Base-by-base conservation (phyloP, 345 rosid species). In the Mangifera indica region DNA sequence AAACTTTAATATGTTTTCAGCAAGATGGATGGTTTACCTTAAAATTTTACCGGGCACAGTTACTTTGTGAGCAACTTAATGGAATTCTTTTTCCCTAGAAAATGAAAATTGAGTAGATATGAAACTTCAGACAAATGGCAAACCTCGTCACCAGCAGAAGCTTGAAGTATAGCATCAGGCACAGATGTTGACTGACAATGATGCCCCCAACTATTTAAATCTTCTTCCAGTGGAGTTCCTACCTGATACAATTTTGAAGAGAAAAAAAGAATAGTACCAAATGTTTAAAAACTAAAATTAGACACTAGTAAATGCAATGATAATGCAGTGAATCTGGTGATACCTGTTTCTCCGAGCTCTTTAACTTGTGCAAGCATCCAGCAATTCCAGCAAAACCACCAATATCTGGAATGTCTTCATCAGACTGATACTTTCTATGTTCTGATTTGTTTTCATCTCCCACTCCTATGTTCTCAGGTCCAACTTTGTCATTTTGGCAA, bases 61-160 rank as follows among this genome's bases (percentile, higher is more conserved):
- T 22, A 53, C 12, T 37, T 37, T 10, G 1, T 63, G 1, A 34
- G 40, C 58, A 15, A 59, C 32, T 21, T 49, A 49, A 44, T 52
- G n/a, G 25, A 64, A 76, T 3, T 21, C 18, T 59, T 24, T 45
- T 55, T 63, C 25, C 20, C 8, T 26, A n/a, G 26, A 20, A 62
- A 49, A 21, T 4, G 52, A 69, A 25, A 12, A 56, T 57, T 21
- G 48, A 74, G 57, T 37, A 10, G 57, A 53, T 54, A 58, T 14
- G 46, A 60, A 48, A 57, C 58, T 64, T 10, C 1, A 66, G 61
- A 70, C 20, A 11, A 76, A 56, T 55, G 22, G 29, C 72, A 61
- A 60, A 92, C 98, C 99, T 92, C 98, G 22, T 84, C 90, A 40
- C 99, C 99, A 54, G 97, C 98, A 57, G 99, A 89, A 79, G 91